These are phyloP conservation scores for Aspergillus egyptiacus DNA, from an alignment of 495 filamentous ascomycete species.

Conservation along the genomic window DNA sequence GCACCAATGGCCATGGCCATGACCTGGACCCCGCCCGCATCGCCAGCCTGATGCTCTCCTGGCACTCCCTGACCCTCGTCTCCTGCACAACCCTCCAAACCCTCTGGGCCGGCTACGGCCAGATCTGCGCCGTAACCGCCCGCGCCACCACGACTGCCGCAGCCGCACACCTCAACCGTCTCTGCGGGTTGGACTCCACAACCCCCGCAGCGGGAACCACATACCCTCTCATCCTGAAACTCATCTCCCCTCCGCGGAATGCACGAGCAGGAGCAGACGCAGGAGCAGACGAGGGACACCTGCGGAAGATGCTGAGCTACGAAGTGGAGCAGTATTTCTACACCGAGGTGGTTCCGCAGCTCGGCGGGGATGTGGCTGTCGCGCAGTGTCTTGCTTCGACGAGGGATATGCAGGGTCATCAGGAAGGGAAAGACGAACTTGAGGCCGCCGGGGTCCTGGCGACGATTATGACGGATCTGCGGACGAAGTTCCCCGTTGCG, in stretches of 20 bases:
- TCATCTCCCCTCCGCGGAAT: slow-evolving; percentile 32
- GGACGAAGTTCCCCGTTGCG: slow-evolving; percentile 23
- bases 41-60: slow-evolving; percentile 31
- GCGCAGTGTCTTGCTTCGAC: slow-evolving; percentile 34
- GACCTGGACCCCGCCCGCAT: slow-evolving; percentile 20
- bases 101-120: slow-evolving; percentile 37
- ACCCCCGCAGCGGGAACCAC: slow-evolving; percentile 16
- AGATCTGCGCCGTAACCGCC: slow-evolving; percentile 29
- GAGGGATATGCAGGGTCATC: slow-evolving; percentile 14
- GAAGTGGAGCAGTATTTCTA: slow-evolving; percentile 36
- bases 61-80: slow-evolving; percentile 31
- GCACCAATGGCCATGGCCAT: slow-evolving; percentile 19
- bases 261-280: slow-evolving; percentile 6
- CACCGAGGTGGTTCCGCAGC: slow-evolving; percentile 23
- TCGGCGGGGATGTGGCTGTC: slow-evolving; percentile 24
- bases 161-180: slow-evolving; percentile 19
- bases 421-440: slow-evolving; percentile 19
- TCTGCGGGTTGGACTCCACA: slow-evolving; percentile 20
- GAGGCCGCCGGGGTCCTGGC: slow-evolving; percentile 29
- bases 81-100: slow-evolving; percentile 31
- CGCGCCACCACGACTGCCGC: slow-evolving; percentile 24
- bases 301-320: slow-evolving; percentile 37
- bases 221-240: slow-evolving; percentile 34
- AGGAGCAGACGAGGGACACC: slow-evolving; percentile 30
- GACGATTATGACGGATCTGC: slow-evolving; percentile 33